Base-by-base conservation (phyloP, 169 alveolate species). In the Plasmodium malariae region DNA sequence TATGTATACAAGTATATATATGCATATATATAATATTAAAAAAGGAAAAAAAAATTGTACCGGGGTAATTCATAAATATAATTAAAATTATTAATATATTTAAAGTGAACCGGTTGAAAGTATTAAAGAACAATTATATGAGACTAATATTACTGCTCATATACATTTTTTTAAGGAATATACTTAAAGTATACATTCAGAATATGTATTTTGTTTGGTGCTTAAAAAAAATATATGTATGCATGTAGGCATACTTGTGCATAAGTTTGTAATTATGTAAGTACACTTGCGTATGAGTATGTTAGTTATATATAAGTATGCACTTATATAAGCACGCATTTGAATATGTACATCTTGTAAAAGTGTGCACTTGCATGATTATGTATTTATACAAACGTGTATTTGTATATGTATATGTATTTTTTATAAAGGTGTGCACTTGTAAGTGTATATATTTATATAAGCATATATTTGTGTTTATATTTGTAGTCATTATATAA, bases 151-250 rank as follows among this genome's bases (percentile, higher is more conserved):
- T n/a, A n/a, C n/a, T n/a, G n/a, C n/a, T n/a, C n/a, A n/a, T n/a
- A n/a, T n/a, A n/a, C n/a, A n/a, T n/a, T n/a, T n/a, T n/a, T n/a
- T n/a, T n/a, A n/a, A n/a, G n/a, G n/a, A n/a, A n/a, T n/a, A n/a
- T n/a, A n/a, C n/a, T n/a, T n/a, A n/a, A n/a, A n/a, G n/a, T n/a
- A n/a, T n/a, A n/a, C n/a, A n/a, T n/a, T n/a, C n/a, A n/a, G n/a
- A n/a, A n/a, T n/a, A n/a, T n/a, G n/a, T n/a, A n/a, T n/a, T n/a
- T n/a, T n/a, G n/a, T n/a, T n/a, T n/a, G n/a, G n/a, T n/a, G n/a
- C n/a, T n/a, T n/a, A n/a, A n/a, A n/a, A 62, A n/a, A 19, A 26
- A 62, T 62, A 28, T 62, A 62, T 36, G 51, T 3, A 65, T 36
- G 55, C 54, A 65, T 45, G 17, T 65, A 51, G 4, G 62, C 21